Percentiles rank a stretch among this genome's conserved stretches.
These are phyloP conservation scores for Marchantia polymorpha DNA, from an alignment of 225 moss, liverwort and hornwort genomes.

Conservation along the genomic window DNA sequence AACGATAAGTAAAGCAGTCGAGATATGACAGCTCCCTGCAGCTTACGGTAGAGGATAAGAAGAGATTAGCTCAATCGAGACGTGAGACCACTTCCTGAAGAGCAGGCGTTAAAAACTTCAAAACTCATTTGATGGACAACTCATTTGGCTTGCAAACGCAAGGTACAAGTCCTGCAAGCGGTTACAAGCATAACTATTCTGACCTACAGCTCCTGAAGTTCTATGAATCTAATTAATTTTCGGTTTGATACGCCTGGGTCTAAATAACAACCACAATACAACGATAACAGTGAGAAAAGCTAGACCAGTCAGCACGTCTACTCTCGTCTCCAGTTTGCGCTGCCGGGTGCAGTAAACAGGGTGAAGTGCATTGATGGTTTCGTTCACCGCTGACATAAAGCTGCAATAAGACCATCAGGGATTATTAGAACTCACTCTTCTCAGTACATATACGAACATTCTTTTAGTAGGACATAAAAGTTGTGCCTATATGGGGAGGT, in stretches of 20 bases:
- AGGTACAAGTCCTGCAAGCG: neutral
- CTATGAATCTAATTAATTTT: conserved; percentile 67
- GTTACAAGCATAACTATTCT: neutral
- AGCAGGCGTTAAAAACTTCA: neutral
- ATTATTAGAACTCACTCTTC: neutral
- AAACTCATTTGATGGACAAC: neutral
- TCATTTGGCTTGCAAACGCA: neutral
- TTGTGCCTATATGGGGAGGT: too few species aligned
- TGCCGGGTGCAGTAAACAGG: conserved; percentile 83
- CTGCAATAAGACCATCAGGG: conserved; percentile 24
- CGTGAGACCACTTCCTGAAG: neutral
- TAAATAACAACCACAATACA: conserved; percentile 59
- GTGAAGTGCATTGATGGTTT: conserved; percentile 67
- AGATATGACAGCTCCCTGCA: too few species aligned
- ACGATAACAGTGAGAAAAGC: conserved; percentile 45
- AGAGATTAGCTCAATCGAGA: neutral
- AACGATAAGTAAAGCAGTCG: too few species aligned
- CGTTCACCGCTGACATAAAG: conserved; percentile 60
- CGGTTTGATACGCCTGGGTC: conserved; percentile 75
- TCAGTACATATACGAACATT: neutral
- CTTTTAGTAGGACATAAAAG: neutral
- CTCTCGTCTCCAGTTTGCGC: conserved; percentile 49
- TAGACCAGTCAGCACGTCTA: conserved; percentile 51
- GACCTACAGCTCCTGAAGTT: conserved; percentile 4
- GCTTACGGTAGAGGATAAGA: neutral